Conservation (phyloP, 169 alveolate genomes). For the Plasmodium reichenowi region DNA sequence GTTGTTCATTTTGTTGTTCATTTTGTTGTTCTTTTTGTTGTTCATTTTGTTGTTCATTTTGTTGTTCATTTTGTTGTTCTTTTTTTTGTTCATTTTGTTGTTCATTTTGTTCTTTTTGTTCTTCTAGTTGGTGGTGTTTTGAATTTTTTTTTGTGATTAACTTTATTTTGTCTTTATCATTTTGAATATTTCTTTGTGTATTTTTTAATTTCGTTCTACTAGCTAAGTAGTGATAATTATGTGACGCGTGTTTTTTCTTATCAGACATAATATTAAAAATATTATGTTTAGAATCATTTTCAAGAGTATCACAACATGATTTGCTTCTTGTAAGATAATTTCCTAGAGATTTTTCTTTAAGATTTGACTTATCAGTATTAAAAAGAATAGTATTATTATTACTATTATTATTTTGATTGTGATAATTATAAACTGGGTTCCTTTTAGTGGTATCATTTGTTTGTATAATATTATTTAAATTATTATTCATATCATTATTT, state of each 20-base stretch:
- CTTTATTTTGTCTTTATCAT: constrained; percentile 24
- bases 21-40: too few relatives aligned
- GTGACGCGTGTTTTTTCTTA: not conserved
- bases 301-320: constrained; percentile 6
- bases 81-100: too few relatives aligned
- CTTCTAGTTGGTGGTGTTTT: too few relatives aligned
- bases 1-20: too few relatives aligned
- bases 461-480: not conserved
- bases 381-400: not conserved
- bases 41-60: too few relatives aligned
- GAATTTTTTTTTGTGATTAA: not conserved
- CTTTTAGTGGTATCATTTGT: too few relatives aligned
- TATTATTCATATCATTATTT: not conserved
- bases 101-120: too few relatives aligned
- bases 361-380: not conserved
- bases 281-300: constrained; percentile 39
- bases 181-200: not conserved
- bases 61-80: too few relatives aligned
- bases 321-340: constrained; percentile 40
- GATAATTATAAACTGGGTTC: too few relatives aligned
- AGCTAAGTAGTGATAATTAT: constrained; percentile 19
- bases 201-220: constrained; percentile 8
- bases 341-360: not conserved
- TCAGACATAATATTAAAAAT: constrained; percentile 11
- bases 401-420: not conserved